phyloP scores from a whole-genome alignment of 2,329 filamentous ascomycete genomes.

The Grosmannia clavigera region DNA sequence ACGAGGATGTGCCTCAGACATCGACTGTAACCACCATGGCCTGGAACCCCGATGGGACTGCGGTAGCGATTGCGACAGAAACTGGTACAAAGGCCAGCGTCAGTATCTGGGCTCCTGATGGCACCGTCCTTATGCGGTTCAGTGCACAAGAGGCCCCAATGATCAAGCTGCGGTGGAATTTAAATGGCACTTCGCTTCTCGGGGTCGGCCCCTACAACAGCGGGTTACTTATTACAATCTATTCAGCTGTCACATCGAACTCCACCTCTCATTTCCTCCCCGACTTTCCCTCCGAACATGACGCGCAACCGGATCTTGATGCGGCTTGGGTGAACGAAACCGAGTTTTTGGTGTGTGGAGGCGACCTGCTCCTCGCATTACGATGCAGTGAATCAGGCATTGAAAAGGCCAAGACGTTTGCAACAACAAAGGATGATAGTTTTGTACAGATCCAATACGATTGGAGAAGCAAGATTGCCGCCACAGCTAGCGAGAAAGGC shows the following conservation, averaged over 20 bases:
- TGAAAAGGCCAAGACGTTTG: constrained; percentile 32
- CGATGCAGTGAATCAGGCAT: constrained; percentile 35
- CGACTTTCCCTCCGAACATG: constrained; percentile 35
- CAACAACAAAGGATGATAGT: constrained; percentile 39
- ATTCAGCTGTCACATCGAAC: constrained; percentile 29
- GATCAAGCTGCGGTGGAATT: constrained; percentile 50
- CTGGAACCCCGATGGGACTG: constrained; percentile 44
- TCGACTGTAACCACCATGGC: constrained; percentile 46
- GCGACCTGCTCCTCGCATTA: constrained; percentile 38
- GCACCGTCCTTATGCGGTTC: constrained; percentile 38
- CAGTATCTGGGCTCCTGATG: constrained; percentile 43
- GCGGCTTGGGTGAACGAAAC: constrained; percentile 46
- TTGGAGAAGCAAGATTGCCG: constrained; percentile 36
- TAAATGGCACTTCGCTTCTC: constrained; percentile 39
- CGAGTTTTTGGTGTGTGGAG: constrained; percentile 48
- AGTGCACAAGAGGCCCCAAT: constrained; percentile 48
- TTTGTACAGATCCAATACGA: constrained; percentile 47
- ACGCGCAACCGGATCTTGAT: constrained; percentile 40
- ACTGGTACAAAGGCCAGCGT: constrained; percentile 39
- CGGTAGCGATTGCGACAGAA: constrained; percentile 47
- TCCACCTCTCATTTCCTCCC: constrained; percentile 35
- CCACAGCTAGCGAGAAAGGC: constrained; percentile 48
- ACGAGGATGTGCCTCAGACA: constrained; percentile 37
- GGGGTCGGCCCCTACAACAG: constrained; percentile 43
- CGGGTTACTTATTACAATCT: constrained; percentile 43